phyloP scores from a whole-genome alignment of 257 asterid species.

The Jacaranda copaia region DNA sequence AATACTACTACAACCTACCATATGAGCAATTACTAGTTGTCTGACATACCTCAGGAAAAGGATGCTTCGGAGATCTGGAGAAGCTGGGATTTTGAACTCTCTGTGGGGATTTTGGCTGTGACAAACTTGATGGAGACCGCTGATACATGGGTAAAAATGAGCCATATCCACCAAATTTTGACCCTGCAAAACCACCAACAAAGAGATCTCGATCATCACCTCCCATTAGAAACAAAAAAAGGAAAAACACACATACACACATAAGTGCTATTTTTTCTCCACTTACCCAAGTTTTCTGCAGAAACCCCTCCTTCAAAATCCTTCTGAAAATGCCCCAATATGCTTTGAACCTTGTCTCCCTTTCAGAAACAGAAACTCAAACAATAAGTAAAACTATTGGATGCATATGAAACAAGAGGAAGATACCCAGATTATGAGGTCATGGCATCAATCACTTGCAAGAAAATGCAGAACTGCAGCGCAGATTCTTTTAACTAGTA shows the following conservation, averaged over 20 bases:
- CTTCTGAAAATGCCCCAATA: constrained; percentile 90
- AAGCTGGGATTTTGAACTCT: constrained; percentile 57
- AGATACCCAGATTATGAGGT: constrained; percentile 20
- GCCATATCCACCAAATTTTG: constrained; percentile 93
- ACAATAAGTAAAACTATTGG: constrained; percentile 26
- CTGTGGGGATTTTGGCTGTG: constrained; percentile 69
- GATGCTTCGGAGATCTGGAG: constrained; percentile 53
- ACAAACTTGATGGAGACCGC: constrained; percentile 73
- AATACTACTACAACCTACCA: too few species aligned
- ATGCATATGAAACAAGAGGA: constrained; percentile 9
- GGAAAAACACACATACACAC: constrained; percentile 1
- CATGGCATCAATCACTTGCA: not conserved
- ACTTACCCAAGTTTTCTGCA: constrained; percentile 88
- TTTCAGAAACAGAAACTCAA: constrained; percentile 38
- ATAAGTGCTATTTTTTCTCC: constrained; percentile 22
- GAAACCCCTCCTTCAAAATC: constrained; percentile 92
- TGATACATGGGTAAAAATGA: constrained; percentile 80
- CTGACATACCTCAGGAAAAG: constrained; percentile 59
- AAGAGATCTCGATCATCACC: constrained; percentile 34
- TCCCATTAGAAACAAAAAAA: constrained; percentile 29
- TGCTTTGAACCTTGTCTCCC: constrained; percentile 87
- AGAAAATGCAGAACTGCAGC: constrained; percentile 24
- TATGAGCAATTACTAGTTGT: constrained; percentile 33
- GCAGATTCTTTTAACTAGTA: not conserved
- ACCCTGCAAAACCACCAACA: constrained; percentile 60